These are phyloP conservation scores for Wickerhamomyces alni DNA, from an alignment of 805 yeast species.

Conservation along the genomic window DNA sequence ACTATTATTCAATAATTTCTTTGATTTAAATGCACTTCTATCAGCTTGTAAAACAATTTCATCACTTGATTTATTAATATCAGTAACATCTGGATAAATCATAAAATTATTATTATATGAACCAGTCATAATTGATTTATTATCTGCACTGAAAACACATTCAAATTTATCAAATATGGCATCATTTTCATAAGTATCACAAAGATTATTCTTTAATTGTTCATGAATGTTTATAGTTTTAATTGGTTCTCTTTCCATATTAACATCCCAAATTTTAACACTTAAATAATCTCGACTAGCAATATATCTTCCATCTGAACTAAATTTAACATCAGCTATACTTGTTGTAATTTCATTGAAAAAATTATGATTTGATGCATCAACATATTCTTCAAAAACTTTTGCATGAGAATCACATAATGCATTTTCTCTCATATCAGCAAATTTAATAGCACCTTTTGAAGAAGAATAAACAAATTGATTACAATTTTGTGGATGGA, in stretches of 20 bases:
- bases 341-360: conserved; percentile 96
- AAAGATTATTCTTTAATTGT: conserved; percentile 83
- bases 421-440: conserved; percentile 95
- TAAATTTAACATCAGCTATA: conserved; percentile 89
- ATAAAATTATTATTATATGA: conserved; percentile 94
- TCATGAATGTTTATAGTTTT: conserved; percentile 95
- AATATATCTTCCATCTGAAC: conserved; percentile 87
- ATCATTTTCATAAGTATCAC: conserved; percentile 97
- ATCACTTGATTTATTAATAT: conserved; percentile 23
- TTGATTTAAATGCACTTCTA: conserved; percentile 88
- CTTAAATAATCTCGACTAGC: conserved; percentile 97
- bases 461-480: conserved; percentile 92
- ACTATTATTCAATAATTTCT: conserved; percentile 40
- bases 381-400: conserved; percentile 87
- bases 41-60: conserved; percentile 95
- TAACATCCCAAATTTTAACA: conserved; percentile 96
- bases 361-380: conserved; percentile 88
- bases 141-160: conserved; percentile 92
- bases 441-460: conserved; percentile 90
- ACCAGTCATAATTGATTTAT: conserved; percentile 90
- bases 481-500: conserved; percentile 91
- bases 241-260: conserved; percentile 93
- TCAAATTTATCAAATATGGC: conserved; percentile 98
- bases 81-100: conserved; percentile 85
- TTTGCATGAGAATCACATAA: conserved; percentile 86